phyloP scores from a whole-genome alignment of 306 rosid species.

The Casuarina equisetifolia region DNA sequence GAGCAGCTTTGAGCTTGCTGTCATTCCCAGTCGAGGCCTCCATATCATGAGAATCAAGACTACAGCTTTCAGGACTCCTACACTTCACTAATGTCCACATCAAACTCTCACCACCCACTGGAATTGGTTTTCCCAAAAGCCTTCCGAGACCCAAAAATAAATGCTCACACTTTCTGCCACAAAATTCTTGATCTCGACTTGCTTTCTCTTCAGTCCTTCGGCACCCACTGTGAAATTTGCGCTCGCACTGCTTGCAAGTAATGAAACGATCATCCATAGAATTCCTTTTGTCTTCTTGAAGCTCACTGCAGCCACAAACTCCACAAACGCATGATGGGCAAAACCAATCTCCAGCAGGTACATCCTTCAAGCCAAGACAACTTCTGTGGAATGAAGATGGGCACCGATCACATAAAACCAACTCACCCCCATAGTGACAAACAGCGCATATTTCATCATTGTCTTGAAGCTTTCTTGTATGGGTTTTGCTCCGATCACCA shows the following conservation, averaged over 20 bases:
- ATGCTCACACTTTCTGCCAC: conserved; percentile 64
- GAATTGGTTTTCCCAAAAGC: conserved; percentile 42
- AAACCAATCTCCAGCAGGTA: conserved; percentile 88
- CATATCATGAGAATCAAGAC: background rate
- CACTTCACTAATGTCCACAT: conserved; percentile 56
- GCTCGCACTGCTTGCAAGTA: conserved; percentile 76
- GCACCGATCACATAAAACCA: conserved; percentile 76
- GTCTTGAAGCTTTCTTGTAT: background rate
- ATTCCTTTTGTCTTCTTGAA: conserved; percentile 29
- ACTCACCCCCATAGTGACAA: conserved; percentile 79
- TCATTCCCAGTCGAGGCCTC: conserved; percentile 20
- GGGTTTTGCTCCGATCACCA: background rate
- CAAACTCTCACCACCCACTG: conserved; percentile 34
- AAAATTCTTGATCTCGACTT: conserved; percentile 43
- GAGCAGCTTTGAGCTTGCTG: conserved; percentile 45
- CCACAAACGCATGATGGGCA: conserved; percentile 81
- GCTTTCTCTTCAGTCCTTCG: conserved; percentile 26
- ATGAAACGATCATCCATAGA: conserved; percentile 34
- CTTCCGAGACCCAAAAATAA: conserved; percentile 34
- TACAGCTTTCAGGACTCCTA: background rate
- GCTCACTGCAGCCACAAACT: conserved; percentile 41
- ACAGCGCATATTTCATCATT: conserved; percentile 74
- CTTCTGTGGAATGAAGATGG: conserved; percentile 71
- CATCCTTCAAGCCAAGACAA: conserved; percentile 71
- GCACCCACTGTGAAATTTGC: conserved; percentile 73